Percentiles rank a stretch among this genome's conserved stretches.
Conservation (phyloP, 768 basidiomycete genomes). For the Roridomyces roridus region DNA sequence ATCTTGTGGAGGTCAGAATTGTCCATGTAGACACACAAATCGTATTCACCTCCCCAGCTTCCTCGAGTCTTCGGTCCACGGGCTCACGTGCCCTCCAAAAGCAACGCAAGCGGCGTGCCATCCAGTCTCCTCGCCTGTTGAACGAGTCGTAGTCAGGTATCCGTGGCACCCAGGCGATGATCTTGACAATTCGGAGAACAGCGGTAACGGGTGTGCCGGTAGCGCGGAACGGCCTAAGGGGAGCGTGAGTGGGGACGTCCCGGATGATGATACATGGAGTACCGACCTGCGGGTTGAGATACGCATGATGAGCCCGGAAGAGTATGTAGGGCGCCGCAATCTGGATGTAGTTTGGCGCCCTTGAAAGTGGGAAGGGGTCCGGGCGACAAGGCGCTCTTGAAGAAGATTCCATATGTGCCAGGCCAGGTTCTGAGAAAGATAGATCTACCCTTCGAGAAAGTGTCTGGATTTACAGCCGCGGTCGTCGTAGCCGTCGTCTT, state of each 20-base stretch:
- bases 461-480: too few relatives aligned
- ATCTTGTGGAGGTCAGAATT: too few relatives aligned
- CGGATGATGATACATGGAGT: too few relatives aligned
- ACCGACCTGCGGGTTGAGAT: too few relatives aligned
- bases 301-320: neutral
- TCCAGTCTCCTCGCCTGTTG: neutral
- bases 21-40: too few relatives aligned
- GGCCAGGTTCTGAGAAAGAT: neutral
- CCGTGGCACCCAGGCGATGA: conserved; percentile 3
- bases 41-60: too few relatives aligned
- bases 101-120: neutral
- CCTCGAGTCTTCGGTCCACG: too few relatives aligned
- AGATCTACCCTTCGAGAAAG: conserved; percentile 9
- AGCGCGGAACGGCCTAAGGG: conserved; percentile 19
- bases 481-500: too few relatives aligned
- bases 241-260: too few relatives aligned
- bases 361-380: too few relatives aligned
- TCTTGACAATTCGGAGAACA: conserved; percentile 16
- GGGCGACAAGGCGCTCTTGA: conserved; percentile 9
- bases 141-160: neutral
- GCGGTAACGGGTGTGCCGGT: conserved; percentile 1
- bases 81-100: neutral
- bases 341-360: neutral
- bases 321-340: neutral
- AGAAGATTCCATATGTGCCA: conserved; percentile 1